These are phyloP conservation scores for Mimosa bimucronata DNA, from an alignment of 306 rosid species.

Conservation along the genomic window DNA sequence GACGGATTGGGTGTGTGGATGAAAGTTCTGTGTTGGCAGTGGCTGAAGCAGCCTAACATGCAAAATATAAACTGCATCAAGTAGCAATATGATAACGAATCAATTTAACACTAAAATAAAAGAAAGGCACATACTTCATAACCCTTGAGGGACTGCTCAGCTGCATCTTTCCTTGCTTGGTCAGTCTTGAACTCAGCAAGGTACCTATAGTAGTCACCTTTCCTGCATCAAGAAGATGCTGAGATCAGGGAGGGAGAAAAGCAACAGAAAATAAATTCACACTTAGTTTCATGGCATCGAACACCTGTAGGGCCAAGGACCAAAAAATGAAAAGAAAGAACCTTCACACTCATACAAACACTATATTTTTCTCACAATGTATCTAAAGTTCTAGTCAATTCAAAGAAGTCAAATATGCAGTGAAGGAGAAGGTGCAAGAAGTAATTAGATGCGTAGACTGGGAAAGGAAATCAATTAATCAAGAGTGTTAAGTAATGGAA, in stretches of 20 bases:
- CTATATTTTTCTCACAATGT: conserved; percentile 8
- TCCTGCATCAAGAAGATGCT: conserved; percentile 52
- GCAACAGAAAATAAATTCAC: not conserved
- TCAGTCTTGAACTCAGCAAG: conserved; percentile 80
- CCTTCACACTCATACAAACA: conserved; percentile 22
- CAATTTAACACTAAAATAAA: conserved; percentile 26
- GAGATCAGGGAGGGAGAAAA: conserved; percentile 26
- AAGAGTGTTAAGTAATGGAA: conserved; percentile 5
- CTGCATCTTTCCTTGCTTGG: conserved; percentile 76
- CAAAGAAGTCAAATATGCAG: conserved; percentile 22
- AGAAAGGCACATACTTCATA: conserved; percentile 65
- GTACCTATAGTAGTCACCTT: conserved; percentile 74
- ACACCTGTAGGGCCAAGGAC: not conserved
- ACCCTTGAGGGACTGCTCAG: conserved; percentile 75
- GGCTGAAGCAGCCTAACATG: conserved; percentile 76
- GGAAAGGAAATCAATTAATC: conserved; percentile 21
- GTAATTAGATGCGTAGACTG: conserved; percentile 14
- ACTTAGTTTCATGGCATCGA: conserved; percentile 19
- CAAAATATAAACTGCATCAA: conserved; percentile 36
- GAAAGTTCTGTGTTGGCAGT: conserved; percentile 92
- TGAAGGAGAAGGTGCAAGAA: conserved; percentile 17
- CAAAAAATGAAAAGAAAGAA: not conserved
- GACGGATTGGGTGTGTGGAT: conserved; percentile 96
- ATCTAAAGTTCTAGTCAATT: not conserved
- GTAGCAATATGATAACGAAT: conserved; percentile 20